Conservation (phyloP, 2,329 filamentous ascomycete species). For the Colletotrichum gigasporum region DNA sequence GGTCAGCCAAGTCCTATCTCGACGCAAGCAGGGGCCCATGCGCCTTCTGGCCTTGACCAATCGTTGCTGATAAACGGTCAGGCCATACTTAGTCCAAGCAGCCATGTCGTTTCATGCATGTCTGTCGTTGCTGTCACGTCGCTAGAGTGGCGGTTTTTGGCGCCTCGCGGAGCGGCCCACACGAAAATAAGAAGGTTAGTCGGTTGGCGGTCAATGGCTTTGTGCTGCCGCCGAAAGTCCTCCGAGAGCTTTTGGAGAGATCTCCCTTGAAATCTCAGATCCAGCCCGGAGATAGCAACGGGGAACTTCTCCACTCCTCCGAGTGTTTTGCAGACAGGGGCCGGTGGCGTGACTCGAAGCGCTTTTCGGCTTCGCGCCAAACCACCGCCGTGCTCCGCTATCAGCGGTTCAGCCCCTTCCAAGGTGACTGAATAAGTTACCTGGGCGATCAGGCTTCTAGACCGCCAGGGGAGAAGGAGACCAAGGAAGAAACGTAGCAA, state of each 20-base stretch:
- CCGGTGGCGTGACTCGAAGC: constrained; percentile 19
- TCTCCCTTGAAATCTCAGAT: constrained; percentile 11
- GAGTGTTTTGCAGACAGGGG: constrained; percentile 14
- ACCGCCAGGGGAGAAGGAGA: neutral
- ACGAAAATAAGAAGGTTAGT: neutral
- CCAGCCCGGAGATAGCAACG: constrained; percentile 17
- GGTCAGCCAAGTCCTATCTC: neutral
- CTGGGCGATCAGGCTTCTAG: constrained; percentile 13
- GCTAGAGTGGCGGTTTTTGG: neutral
- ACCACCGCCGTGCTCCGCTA: constrained; percentile 13
- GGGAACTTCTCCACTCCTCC: neutral
- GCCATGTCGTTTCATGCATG: neutral
- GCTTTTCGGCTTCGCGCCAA: constrained; percentile 3
- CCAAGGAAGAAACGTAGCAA: neutral
- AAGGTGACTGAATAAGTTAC: neutral
- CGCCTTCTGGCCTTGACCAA: neutral
- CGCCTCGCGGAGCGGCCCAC: neutral
- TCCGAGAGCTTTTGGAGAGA: constrained; percentile 6
- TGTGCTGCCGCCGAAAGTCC: neutral
- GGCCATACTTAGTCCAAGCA: neutral
- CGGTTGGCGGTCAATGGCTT: neutral
- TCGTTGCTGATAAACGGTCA: neutral
- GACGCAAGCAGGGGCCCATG: neutral
- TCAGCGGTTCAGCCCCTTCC: constrained; percentile 3
- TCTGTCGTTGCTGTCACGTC: neutral